Conservation (phyloP, 169 alveolate genomes). For the Plasmodium billcollinsi region DNA sequence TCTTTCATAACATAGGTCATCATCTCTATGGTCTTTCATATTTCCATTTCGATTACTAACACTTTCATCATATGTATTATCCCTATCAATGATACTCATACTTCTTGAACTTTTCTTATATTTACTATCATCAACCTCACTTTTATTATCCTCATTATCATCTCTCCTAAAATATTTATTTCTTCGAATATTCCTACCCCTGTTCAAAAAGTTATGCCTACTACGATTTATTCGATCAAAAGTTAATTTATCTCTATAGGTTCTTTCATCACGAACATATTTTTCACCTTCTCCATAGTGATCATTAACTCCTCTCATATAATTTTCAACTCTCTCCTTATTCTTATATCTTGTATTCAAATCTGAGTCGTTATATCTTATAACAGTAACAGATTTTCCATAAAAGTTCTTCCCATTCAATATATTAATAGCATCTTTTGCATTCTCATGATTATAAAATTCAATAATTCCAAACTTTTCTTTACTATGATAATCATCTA, state of each 20-base stretch:
- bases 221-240: not conserved
- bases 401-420: slow-evolving; percentile 83
- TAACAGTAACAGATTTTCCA: slow-evolving; percentile 75
- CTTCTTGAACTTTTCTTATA: not conserved
- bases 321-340: slow-evolving; percentile 8
- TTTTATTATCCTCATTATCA: not conserved
- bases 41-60: not conserved
- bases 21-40: not conserved
- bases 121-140: not conserved
- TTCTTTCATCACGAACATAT: too few species aligned
- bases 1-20: not conserved
- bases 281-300: not conserved
- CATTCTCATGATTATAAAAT: slow-evolving; percentile 81
- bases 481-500: slow-evolving; percentile 79
- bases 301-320: not conserved
- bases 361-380: slow-evolving; percentile 40
- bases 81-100: not conserved
- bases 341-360: not conserved
- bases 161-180: not conserved
- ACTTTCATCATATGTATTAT: slow-evolving; percentile 1
- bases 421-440: slow-evolving; percentile 85
- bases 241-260: slow-evolving; percentile 1
- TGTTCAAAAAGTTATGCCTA: not conserved
- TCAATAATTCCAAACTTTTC: slow-evolving; percentile 86
- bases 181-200: not conserved